Evolutionary conservation across 1,284 basidiomycete species (phyloP).

Genomic region (Exobasidium cylindrosporum): DNA sequence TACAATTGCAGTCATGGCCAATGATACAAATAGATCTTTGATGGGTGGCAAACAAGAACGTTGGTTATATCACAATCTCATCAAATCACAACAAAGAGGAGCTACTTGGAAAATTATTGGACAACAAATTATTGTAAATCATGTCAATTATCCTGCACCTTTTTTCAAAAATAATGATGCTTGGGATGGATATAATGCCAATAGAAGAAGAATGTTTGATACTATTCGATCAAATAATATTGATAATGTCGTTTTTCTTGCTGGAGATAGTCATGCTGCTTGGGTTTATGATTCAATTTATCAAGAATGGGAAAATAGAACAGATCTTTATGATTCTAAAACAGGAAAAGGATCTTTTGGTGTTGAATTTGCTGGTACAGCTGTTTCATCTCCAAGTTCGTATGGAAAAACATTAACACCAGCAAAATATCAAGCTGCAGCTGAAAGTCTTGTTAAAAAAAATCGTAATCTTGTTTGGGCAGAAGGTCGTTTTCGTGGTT

Average conservation of each 20-base stretch:
- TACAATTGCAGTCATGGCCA: constrained; percentile 25
- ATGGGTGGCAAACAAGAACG: constrained; percentile 65
- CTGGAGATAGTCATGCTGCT: constrained; percentile 68
- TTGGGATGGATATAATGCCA: constrained; percentile 67
- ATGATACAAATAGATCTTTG: constrained; percentile 35
- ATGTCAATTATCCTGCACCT: constrained; percentile 44
- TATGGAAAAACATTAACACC: constrained; percentile 62
- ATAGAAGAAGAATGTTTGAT: constrained; percentile 64
- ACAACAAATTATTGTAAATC: constrained; percentile 54
- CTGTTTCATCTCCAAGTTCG: constrained; percentile 63
- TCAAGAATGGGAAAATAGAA: constrained; percentile 28
- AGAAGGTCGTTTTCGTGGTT: constrained; percentile 66
- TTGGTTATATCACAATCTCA: constrained; percentile 63
- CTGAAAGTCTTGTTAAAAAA: constrained; percentile 56
- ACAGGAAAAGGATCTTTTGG: constrained; percentile 64
- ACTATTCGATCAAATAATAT: constrained; percentile 61
- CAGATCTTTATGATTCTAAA: constrained; percentile 60
- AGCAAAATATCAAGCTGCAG: constrained; percentile 55
- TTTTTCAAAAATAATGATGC: constrained; percentile 63
- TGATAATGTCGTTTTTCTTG: constrained; percentile 60
- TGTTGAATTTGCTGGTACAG: constrained; percentile 68
- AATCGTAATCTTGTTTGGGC: constrained; percentile 67
- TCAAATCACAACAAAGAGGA: constrained; percentile 57
- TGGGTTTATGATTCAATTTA: constrained; percentile 39
- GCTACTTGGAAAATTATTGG: constrained; percentile 66